Base-by-base conservation (phyloP, 805 yeast genomes). In the Middelhovenomyces tepae region DNA sequence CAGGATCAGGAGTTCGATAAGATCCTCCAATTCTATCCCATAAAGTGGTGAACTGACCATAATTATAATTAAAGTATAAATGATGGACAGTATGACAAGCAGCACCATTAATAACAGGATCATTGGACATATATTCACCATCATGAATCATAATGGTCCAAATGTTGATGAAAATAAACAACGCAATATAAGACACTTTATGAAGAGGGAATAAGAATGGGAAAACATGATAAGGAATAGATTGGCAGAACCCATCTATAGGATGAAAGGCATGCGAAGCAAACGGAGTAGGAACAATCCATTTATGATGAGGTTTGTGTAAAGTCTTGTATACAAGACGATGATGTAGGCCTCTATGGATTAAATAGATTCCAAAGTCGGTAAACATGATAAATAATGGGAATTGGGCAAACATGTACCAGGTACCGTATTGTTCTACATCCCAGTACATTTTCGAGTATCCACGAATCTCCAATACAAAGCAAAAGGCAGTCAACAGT, bases 141-240 rank as follows among this genome's bases (percentile, higher is more conserved):
- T 91, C 98, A 60, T 91, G 98, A 54, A 91, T 91, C 91, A 89
- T 81, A 27, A 91, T 94, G 9, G 98, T 84, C 98, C 98, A 91
- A 57, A 89, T 78, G 62, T 91, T 89, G 44, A 91, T 95, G 60
- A 86, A 79, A 0, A 89, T 76, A 65, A 91, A 91, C 44, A 91
- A 65, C 11, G 74, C 47, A 53, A 91, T 68, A 58, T 89, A 91
- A 15, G 83, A 73, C 16, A 83, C 63, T 62, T 87, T 91, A 64
- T 91, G 87, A 47, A 91, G 69, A 27, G 97, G 97, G 75, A 91
- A 83, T 19, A 91, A 38, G 57, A 91, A 73, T 39, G 97, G 97
- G 63, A 71, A 91, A 39, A 86, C 47, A 58, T 91, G 98, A 64
- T 91, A 91, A 9, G 98, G 95, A 44, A 91, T 55, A 22, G 94